Evolutionary conservation across 2,329 filamentous ascomycete species (phyloP).

Genomic region (Aspergillus costaricaensis): DNA sequence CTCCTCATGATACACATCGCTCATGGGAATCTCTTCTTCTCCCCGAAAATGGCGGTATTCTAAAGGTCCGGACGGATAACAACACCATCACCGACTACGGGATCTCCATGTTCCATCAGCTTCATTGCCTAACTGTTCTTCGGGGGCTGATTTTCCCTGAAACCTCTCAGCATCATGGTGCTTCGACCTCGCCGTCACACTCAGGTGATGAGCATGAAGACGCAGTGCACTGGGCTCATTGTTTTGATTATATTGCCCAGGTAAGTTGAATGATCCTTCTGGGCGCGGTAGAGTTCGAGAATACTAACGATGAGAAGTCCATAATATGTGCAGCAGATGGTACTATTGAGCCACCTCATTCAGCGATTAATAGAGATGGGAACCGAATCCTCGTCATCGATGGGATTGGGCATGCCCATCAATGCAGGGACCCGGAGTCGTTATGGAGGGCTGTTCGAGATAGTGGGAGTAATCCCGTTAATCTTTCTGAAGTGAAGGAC

Average conservation of each 20-base stretch:
- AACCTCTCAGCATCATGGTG: slow-evolving; percentile 8
- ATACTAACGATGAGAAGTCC: background rate
- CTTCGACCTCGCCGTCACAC: slow-evolving; percentile 4
- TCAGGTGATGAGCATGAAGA: slow-evolving; percentile 1
- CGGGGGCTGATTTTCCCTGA: slow-evolving; percentile 11
- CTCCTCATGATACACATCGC: background rate
- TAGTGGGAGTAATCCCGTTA: background rate
- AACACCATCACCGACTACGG: slow-evolving; percentile 3
- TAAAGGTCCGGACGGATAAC: background rate
- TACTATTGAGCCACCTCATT: slow-evolving; percentile 11
- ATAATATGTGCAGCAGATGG: slow-evolving; percentile 19
- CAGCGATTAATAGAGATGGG: background rate
- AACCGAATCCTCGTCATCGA: background rate
- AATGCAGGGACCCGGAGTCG: background rate
- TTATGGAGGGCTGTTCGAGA: background rate
- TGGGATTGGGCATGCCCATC: background rate
- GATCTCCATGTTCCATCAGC: slow-evolving; percentile 18
- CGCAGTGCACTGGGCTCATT: slow-evolving; percentile 18
- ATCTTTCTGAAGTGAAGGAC: background rate
- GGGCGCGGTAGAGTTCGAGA: too few relatives aligned
- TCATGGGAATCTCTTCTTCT: slow-evolving; percentile 9
- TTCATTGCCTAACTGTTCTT: slow-evolving; percentile 12
- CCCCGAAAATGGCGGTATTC: slow-evolving; percentile 2
- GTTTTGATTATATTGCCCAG: slow-evolving; percentile 21
- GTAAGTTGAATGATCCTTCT: background rate